phyloP scores from a whole-genome alignment of 352 stramenopile genomes.

The Pythium sukuiense region DNA sequence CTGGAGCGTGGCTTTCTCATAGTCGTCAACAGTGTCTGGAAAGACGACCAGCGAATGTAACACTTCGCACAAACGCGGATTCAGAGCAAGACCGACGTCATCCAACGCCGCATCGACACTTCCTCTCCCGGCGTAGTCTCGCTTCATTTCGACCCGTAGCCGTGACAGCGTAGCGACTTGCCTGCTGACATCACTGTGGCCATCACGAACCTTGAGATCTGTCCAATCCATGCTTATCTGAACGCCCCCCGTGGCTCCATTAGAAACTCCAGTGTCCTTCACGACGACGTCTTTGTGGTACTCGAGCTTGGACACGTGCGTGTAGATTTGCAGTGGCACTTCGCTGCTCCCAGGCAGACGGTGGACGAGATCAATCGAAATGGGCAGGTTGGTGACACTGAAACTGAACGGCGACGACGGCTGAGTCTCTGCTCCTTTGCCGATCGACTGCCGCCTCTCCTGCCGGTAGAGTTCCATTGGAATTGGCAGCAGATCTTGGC shows the following conservation, averaged over 20 bases:
- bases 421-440: not conserved
- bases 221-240: constrained; percentile 18
- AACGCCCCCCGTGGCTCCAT: not conserved
- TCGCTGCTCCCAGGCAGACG: not conserved
- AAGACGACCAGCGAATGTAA: constrained; percentile 26
- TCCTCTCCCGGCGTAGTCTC: constrained; percentile 10
- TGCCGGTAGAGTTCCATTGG: constrained; percentile 6
- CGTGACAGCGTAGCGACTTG: not conserved
- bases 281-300: not conserved
- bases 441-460: not conserved
- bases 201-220: constrained; percentile 3
- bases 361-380: constrained; percentile 4
- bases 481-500: constrained; percentile 27
- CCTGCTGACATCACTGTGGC: not conserved
- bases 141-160: constrained; percentile 16
- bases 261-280: not conserved
- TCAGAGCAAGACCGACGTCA: constrained; percentile 8
- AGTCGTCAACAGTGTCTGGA: constrained; percentile 23
- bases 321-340: constrained; percentile 2
- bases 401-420: not conserved
- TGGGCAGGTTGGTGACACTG: not conserved
- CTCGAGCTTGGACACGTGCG: not conserved
- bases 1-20: constrained; percentile 8
- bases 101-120: constrained; percentile 9
- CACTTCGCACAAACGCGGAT: constrained; percentile 16